These are phyloP conservation scores for Paraleonurus japonicus DNA, from an alignment of 257 asterid genomes.

Conservation along the genomic window DNA sequence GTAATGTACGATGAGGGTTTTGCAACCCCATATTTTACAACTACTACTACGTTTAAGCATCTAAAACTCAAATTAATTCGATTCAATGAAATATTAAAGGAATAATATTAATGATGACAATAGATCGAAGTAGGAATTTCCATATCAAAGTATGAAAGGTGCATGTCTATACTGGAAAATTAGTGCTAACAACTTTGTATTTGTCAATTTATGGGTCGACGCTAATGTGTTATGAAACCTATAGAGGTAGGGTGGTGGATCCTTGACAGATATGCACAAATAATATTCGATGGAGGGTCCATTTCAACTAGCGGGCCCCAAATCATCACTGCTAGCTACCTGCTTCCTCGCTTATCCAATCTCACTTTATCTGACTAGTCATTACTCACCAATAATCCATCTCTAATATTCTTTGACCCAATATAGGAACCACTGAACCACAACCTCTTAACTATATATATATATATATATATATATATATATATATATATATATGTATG, in stretches of 20 bases:
- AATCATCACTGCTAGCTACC: too few species aligned
- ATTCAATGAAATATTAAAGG: neutral
- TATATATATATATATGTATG: too few species aligned
- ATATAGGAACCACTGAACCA: neutral
- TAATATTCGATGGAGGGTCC: constrained; percentile 35
- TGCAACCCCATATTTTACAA: too few species aligned
- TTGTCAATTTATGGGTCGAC: constrained; percentile 27
- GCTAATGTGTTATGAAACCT: constrained; percentile 15
- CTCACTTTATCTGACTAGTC: constrained; percentile 30
- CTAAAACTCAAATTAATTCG: too few species aligned
- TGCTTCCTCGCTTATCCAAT: constrained; percentile 24
- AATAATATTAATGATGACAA: constrained; percentile 20
- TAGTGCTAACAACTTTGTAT: constrained; percentile 25
- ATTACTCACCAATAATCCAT: constrained; percentile 32
- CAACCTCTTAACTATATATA: too few species aligned
- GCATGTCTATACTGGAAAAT: too few species aligned
- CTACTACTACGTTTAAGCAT: too few species aligned
- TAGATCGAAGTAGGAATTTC: neutral
- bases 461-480: too few species aligned
- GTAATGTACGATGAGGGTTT: too few species aligned
- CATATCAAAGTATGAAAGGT: constrained; percentile 16
- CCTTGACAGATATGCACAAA: constrained; percentile 17
- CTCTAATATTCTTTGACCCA: constrained; percentile 10
- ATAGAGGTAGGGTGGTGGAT: constrained; percentile 30
- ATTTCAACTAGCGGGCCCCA: constrained; percentile 25